Base-by-base conservation (phyloP, 2,329 filamentous ascomycete genomes). In the Talaromyces piceae region DNA sequence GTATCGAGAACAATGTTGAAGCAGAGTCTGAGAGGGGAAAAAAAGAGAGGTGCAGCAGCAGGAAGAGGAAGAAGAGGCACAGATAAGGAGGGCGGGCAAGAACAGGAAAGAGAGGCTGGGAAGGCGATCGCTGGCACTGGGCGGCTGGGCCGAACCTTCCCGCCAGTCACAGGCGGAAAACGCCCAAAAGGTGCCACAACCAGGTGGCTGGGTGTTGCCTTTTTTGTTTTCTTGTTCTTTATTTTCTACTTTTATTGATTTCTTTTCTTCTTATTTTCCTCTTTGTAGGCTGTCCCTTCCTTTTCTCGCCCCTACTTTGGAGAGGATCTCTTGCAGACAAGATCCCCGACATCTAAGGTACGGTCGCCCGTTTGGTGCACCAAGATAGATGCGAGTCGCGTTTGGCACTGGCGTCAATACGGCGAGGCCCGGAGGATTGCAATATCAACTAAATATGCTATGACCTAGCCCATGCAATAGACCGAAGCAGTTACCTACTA, bases 61-160 rank as follows among this genome's bases (percentile, higher is more conserved):
- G 26, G 18, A 47, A 31, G 41, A 43, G 45, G n/a, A 26, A 22
- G 20, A 49, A 49, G 13, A 23, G 20, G 33, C 18, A 27, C 16
- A 43, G 27, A 33, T 20, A 45, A 50, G 26, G 33, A 30, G 27
- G 18, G 18, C 18, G 33, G 45, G 23, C 27, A 16, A 45, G 41
- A 49, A 44, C 37, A 47, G 25, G 44, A 51, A 11, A 28, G 27
- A 41, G 47, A 46, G 46, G 41, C 51, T 53, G 51, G 51, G 46
- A 27, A 48, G 48, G 22, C 39, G 47, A 49, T 53, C 47, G 51
- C 51, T 50, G 39, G 47, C 45, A 46, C 37, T 30, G 46, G 51
- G 46, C 51, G 51, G 51, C 51, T 53, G 51, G 51, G 51, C 47
- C 51, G 51, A 53, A 26, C 51, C 51, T 53, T 49, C 51, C 51